Evolutionary conservation across 2,329 filamentous ascomycete genomes (phyloP), one percentile per base, ranked within the genome.

Genomic region (Leptographium radiaticola): DNA sequence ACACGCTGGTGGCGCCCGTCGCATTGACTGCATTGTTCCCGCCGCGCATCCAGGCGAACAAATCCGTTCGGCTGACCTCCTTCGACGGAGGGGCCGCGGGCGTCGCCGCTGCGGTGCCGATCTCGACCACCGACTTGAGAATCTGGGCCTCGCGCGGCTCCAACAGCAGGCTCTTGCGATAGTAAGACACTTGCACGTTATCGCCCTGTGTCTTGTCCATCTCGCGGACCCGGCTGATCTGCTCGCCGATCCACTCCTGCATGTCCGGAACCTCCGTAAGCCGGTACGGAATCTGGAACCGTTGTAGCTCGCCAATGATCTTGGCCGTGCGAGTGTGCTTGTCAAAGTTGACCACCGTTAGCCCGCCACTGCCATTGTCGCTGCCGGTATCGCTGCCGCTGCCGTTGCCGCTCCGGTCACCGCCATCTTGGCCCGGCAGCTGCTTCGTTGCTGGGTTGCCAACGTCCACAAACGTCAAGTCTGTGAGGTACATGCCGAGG

Each of bases 281-380:
- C 8, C 85, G 80, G 67, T 97, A 97, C 0, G 90, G 89, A 20
- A 95, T 87, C 69, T 98, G 93, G 72, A 97, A 97, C 18, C 90
- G 84, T 67, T 98, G 93, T 9, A 98, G 79, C 62, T 97, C 91
- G 58, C 88, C 87, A 62, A 98, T 95, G 64, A 97, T 94, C 69
- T 90, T 93, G 47, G 91, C 90, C 3, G 90, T 97, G 61, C 89
- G 88, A 62, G 83, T 86, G 66, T 97, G 89, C 71, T 97, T 97
- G 74, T 97, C 91, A 63, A 96, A 97, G 70, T 98, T 98, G 75
- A 98, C 89, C 36, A 97, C 87, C 0, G 83, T 81, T 62, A 88
- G 77, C 31, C 81, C 79, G 34, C 82, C 77, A n/a, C 86, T 80
- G 15, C 34, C 38, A 36, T 34, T 16, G 31, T 33, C 31, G 40